Base-by-base conservation (phyloP, 176 grass and related monocot species). In the Elymus sibiricus region DNA sequence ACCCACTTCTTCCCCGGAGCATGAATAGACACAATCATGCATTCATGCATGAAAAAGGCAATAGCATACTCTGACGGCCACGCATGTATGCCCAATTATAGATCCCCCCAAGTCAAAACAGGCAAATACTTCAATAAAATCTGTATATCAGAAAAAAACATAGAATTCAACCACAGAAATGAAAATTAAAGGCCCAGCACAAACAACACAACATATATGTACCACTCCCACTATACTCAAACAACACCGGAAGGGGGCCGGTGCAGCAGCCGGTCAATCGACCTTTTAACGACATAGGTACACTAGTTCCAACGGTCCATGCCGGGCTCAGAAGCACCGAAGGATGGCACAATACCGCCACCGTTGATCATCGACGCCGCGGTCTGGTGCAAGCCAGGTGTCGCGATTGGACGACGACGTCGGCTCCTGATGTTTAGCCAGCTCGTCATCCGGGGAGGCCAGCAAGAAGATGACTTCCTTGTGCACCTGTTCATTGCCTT, bases 381-480 rank as follows among this genome's bases (percentile, higher is more conserved):
- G 6, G 17, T 25, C 59, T 21, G 11, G 24, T 0, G 6, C 14
- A 6, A 43, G 65, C 79, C 79, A 42, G 6, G 42, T 74, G 5
- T 14, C 40, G 19, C 76, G 42, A 15, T 72, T 51, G 1, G 39
- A 10, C 2, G 68, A 13, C 4, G 15, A 3, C 13, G 53, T 10
- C 58, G 69, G 31, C 38, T 56, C 77, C 62, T 38, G 46, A 82
- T 6, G 62, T 61, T n/a, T 9, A 90, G 24, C 38, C 87, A 85
- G 17, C 34, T 64, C 17, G 4, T 22, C 11, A 89, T 79, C 67
- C 19, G 17, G 0, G 66, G 34, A 70, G 66, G 9, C 66, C 32
- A 70, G 34, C 31, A 35, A 38, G 66, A 11, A 22, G 66, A 35
- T 9, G 9, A 4, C 31, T 4, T 37, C 31, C 1, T 37, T 32